These are phyloP conservation scores for Fusarium sp. DNA, from an alignment of 2,329 filamentous ascomycete genomes.

Conservation along the genomic window DNA sequence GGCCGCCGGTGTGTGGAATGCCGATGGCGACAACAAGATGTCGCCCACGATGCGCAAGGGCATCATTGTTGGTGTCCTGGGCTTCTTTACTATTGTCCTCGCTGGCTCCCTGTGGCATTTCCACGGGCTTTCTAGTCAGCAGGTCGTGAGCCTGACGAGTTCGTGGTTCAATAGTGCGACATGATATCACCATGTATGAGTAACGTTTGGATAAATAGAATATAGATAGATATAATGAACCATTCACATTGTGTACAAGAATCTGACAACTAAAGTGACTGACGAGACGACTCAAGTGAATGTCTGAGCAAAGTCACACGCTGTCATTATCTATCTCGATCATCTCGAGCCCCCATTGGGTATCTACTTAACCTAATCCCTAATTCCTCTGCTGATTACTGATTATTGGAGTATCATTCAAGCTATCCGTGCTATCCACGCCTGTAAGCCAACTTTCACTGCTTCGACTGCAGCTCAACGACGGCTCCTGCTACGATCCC, in stretches of 20 bases:
- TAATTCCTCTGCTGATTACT: not conserved
- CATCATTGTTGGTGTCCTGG: slow-evolving; percentile 37
- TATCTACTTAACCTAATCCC: slow-evolving; percentile 27
- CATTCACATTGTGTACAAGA: slow-evolving; percentile 13
- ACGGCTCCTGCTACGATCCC: slow-evolving; percentile 53
- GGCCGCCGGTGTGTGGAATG: slow-evolving; percentile 35
- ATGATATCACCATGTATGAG: slow-evolving; percentile 17
- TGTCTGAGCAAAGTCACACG: not conserved
- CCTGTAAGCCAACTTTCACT: slow-evolving; percentile 44
- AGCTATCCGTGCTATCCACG: not conserved
- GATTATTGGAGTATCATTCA: not conserved
- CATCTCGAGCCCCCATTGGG: slow-evolving; percentile 10
- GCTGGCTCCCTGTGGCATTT: slow-evolving; percentile 41
- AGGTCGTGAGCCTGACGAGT: slow-evolving; percentile 28
- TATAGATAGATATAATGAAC: slow-evolving; percentile 21
- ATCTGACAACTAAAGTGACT: not conserved
- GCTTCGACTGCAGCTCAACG: slow-evolving; percentile 47
- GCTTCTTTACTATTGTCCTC: slow-evolving; percentile 42
- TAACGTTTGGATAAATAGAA: slow-evolving; percentile 31
- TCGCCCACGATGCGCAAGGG: slow-evolving; percentile 34
- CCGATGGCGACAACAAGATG: slow-evolving; percentile 35
- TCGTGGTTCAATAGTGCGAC: slow-evolving; percentile 37
- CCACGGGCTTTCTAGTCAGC: slow-evolving; percentile 29
- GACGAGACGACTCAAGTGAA: not conserved
- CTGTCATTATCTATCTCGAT: not conserved